These are phyloP conservation scores for Acmispon strigosus DNA, from an alignment of 306 rosid species.

Conservation along the genomic window DNA sequence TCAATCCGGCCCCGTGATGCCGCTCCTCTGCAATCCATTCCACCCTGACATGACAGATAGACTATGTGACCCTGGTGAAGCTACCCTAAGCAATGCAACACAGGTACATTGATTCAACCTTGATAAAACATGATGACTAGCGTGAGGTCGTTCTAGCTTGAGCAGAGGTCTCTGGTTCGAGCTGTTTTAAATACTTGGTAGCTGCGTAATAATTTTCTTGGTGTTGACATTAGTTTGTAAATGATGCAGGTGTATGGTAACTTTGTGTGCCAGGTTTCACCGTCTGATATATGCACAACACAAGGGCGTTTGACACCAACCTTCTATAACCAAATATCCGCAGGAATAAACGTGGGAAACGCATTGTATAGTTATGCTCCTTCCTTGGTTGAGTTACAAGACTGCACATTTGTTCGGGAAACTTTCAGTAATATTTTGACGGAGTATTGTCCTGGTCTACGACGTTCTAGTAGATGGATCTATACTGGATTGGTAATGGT, in stretches of 20 bases:
- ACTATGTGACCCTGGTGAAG: conserved; percentile 51
- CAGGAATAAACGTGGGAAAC: conserved; percentile 52
- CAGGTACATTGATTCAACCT: conserved; percentile 38
- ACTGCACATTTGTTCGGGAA: conserved; percentile 69
- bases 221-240: neutral
- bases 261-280: conserved; percentile 53
- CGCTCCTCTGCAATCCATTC: conserved; percentile 72
- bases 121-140: neutral
- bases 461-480: conserved; percentile 45
- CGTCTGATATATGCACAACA: conserved; percentile 44
- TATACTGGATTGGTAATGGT: conserved; percentile 69
- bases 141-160: no score
- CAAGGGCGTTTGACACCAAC: conserved; percentile 76
- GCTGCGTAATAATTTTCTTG: no score
- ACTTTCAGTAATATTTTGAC: conserved; percentile 46
- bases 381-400: conserved; percentile 49
- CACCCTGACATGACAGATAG: conserved; percentile 41
- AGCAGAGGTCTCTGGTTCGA: no score
- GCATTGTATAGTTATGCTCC: conserved; percentile 59
- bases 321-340: conserved; percentile 44
- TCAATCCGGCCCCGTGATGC: conserved; percentile 75
- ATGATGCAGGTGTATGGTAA: conserved; percentile 58
- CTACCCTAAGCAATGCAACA: conserved; percentile 37
- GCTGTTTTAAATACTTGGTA: no score
- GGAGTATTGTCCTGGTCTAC: conserved; percentile 63